phyloP scores from a whole-genome alignment of 805 yeast genomes.

The Ogataea ganodermae region DNA sequence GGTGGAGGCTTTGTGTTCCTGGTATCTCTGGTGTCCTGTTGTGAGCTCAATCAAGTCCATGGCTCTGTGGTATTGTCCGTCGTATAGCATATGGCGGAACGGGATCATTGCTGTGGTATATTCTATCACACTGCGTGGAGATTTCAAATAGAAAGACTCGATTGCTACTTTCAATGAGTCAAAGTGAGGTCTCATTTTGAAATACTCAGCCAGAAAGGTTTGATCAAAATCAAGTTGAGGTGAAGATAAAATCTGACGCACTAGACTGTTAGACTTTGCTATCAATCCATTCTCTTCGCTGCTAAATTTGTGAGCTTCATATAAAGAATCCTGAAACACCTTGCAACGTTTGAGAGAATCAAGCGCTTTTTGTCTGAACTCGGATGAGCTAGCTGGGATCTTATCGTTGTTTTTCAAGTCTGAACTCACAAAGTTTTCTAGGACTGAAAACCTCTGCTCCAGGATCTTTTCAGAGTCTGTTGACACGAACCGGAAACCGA shows the following conservation, averaged over 20 bases:
- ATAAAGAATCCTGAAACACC: slow-evolving; percentile 29
- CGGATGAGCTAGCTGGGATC: background rate
- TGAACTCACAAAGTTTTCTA: slow-evolving; percentile 11
- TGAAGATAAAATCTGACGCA: slow-evolving; percentile 20
- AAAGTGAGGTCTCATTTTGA: slow-evolving; percentile 28
- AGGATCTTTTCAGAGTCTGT: slow-evolving; percentile 11
- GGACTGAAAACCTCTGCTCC: slow-evolving; percentile 9
- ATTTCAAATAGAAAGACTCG: slow-evolving; percentile 28
- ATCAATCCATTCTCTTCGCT: slow-evolving; percentile 23
- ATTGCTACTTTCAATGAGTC: slow-evolving; percentile 29
- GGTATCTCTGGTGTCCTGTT: slow-evolving; percentile 56
- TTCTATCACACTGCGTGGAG: slow-evolving; percentile 32
- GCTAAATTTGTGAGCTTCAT: slow-evolving; percentile 25
- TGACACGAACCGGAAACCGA: background rate
- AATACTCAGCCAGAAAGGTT: slow-evolving; percentile 24
- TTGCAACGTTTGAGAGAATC: slow-evolving; percentile 24
- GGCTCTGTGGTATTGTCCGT: slow-evolving; percentile 59
- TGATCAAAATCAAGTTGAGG: slow-evolving; percentile 23
- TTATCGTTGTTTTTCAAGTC: slow-evolving; percentile 5
- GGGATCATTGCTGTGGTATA: slow-evolving; percentile 57
- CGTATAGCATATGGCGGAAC: slow-evolving; percentile 56
- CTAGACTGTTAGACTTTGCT: slow-evolving; percentile 25
- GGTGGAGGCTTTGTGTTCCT: slow-evolving; percentile 32
- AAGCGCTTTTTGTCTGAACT: slow-evolving; percentile 13
- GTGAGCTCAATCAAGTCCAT: slow-evolving; percentile 60